phyloP scores from a whole-genome alignment of 1,284 basidiomycete genomes.

The Austroboletus novae-zelandiae region DNA sequence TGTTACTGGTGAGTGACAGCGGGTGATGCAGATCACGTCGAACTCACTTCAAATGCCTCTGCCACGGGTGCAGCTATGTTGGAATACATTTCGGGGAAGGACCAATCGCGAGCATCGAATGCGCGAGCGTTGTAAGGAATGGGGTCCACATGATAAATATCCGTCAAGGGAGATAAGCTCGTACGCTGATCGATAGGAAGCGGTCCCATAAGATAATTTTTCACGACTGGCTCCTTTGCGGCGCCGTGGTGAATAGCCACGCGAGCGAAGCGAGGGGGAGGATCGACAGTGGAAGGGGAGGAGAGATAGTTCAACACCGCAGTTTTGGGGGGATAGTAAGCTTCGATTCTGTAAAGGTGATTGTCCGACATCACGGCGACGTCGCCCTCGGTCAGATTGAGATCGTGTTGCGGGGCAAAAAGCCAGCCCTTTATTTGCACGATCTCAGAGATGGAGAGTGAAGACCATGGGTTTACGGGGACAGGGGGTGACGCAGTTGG shows the following conservation, averaged over 20 bases:
- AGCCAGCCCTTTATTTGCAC: slow-evolving; percentile 48
- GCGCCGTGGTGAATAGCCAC: slow-evolving; percentile 56
- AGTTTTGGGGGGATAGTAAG: slow-evolving; percentile 47
- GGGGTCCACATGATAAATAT: slow-evolving; percentile 49
- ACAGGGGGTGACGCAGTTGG: slow-evolving; percentile 40
- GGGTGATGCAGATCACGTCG: slow-evolving; percentile 1
- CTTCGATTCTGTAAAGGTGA: slow-evolving; percentile 48
- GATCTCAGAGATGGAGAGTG: slow-evolving; percentile 45
- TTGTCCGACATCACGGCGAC: slow-evolving; percentile 43
- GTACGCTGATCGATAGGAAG: slow-evolving; percentile 44
- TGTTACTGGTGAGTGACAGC: slow-evolving; percentile 5
- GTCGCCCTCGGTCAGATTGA: slow-evolving; percentile 47
- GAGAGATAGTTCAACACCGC: slow-evolving; percentile 50
- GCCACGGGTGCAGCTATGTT: slow-evolving; percentile 34
- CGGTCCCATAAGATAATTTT: slow-evolving; percentile 57
- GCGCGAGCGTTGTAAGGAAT: slow-evolving; percentile 54
- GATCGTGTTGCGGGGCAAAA: slow-evolving; percentile 36
- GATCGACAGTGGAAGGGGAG: slow-evolving; percentile 22
- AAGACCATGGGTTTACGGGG: slow-evolving; percentile 47
- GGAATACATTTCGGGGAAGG: slow-evolving; percentile 33
- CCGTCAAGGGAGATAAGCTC: slow-evolving; percentile 38
- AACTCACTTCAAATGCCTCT: slow-evolving; percentile 40
- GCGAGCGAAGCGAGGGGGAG: slow-evolving; percentile 40
- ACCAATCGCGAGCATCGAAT: slow-evolving; percentile 35
- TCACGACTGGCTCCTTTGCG: slow-evolving; percentile 40